Conservation (phyloP, 768 basidiomycete genomes). For the Lactarius psammicola region DNA sequence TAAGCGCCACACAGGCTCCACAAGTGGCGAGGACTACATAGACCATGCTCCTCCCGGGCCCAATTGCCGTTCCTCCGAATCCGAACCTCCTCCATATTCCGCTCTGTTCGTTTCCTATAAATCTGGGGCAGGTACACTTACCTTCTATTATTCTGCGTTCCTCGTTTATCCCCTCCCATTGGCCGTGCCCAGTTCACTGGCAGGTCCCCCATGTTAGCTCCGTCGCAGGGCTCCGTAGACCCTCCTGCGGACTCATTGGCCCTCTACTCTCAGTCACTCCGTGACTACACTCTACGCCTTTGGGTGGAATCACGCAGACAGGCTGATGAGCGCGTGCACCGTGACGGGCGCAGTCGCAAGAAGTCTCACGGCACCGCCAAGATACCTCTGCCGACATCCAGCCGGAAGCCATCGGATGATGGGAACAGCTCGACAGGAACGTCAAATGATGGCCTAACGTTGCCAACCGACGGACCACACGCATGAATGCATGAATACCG, state of each 20-base stretch:
- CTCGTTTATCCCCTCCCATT: neutral
- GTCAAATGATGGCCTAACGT: neutral
- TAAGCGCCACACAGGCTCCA: conserved; percentile 22
- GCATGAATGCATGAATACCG: neutral
- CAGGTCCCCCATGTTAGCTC: conserved; percentile 9
- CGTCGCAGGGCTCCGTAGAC: conserved; percentile 11
- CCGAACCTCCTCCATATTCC: neutral
- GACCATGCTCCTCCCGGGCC: neutral
- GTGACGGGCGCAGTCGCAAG: conserved; percentile 25
- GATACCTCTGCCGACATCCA: conserved; percentile 3
- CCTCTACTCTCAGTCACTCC: conserved; percentile 61
- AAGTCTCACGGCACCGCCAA: conserved; percentile 24
- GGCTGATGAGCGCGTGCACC: conserved; percentile 49
- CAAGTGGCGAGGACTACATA: neutral
- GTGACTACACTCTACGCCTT: conserved; percentile 63
- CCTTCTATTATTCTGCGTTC: neutral
- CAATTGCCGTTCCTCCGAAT: conserved; percentile 9
- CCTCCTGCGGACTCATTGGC: conserved; percentile 34
- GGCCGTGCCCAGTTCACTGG: neutral
- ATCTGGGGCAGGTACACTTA: neutral
- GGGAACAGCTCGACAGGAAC: neutral
- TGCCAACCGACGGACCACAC: neutral
- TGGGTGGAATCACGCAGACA: conserved; percentile 65
- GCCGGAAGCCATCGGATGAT: neutral
- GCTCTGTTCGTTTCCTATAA: conserved; percentile 8